A percentile compares a stretch with the other conserved stretches of the same genome.
Conservation (phyloP, 1,284 basidiomycete genomes). For the Megacollybia platyphylla region DNA sequence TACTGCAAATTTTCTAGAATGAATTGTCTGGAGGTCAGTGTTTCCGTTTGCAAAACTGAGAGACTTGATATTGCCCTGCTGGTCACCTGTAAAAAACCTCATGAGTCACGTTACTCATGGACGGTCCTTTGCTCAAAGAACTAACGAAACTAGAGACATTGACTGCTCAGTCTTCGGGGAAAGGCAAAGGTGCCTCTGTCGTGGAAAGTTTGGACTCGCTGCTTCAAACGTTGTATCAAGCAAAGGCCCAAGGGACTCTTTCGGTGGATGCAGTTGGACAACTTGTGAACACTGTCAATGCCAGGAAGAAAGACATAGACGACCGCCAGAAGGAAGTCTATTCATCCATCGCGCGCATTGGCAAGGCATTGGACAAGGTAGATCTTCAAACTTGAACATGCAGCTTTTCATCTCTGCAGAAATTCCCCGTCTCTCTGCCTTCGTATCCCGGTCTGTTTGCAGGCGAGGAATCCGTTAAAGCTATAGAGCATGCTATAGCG, state of each 20-base stretch:
- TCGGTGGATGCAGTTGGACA: conserved; percentile 39
- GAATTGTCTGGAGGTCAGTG: conserved; percentile 19
- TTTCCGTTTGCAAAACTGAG: conserved; percentile 20
- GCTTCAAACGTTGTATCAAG: conserved; percentile 45
- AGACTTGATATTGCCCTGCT: conserved; percentile 59
- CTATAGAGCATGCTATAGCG: conserved; percentile 66
- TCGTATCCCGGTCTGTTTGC: conserved; percentile 60
- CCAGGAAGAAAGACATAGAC: conserved; percentile 74
- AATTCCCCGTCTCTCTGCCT: conserved; percentile 56
- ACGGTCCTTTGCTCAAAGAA: conserved; percentile 53
- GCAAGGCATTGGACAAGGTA: conserved; percentile 86
- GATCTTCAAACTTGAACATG: background rate
- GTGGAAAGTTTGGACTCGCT: conserved; percentile 59
- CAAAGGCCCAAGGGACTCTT: conserved; percentile 43
- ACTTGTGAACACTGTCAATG: conserved; percentile 49
- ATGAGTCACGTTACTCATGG: conserved; percentile 29
- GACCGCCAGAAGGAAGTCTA: conserved; percentile 84
- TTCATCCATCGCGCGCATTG: conserved; percentile 59
- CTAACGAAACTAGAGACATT: conserved; percentile 59
- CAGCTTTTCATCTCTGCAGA: conserved; percentile 26
- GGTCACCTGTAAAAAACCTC: conserved; percentile 58
- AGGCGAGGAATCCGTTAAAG: conserved; percentile 39
- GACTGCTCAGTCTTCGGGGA: conserved; percentile 24
- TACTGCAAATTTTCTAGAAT: conserved; percentile 19
- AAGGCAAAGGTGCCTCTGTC: conserved; percentile 46